phyloP scores from a whole-genome alignment of 805 yeast species.

The Yarrowia osloensis region DNA sequence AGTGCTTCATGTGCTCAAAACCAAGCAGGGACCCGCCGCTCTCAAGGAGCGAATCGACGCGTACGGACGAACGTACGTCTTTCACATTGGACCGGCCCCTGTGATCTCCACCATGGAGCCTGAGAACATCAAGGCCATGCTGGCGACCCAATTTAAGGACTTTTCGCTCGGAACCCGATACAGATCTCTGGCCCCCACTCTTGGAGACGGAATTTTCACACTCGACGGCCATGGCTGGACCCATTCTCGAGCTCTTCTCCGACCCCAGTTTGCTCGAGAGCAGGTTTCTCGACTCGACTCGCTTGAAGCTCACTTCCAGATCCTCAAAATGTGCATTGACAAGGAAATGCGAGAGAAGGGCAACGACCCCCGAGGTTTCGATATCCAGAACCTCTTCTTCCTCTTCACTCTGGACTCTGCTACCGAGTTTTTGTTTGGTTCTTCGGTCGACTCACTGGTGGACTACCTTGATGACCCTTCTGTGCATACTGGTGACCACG shows the following conservation, averaged over 20 bases:
- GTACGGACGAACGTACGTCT: conserved; percentile 1
- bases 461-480: conserved; percentile 31
- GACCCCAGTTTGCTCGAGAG: conserved; percentile 44
- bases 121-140: conserved; percentile 42
- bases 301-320: conserved; percentile 39
- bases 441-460: conserved; percentile 38
- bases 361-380: conserved; percentile 33
- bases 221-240: conserved; percentile 44
- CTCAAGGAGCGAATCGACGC: neutral
- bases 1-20: neutral
- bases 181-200: conserved; percentile 37
- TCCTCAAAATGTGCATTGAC: conserved; percentile 28
- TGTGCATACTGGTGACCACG: conserved; percentile 30
- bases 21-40: conserved; percentile 8
- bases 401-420: conserved; percentile 43
- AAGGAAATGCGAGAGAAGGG: conserved; percentile 17
- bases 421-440: conserved; percentile 44
- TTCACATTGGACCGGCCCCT: conserved; percentile 18
- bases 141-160: conserved; percentile 42
- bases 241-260: conserved; percentile 43
- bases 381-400: conserved; percentile 40
- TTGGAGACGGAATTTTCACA: conserved; percentile 46
- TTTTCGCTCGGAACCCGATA: conserved; percentile 41
- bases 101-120: conserved; percentile 39
- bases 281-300: conserved; percentile 41